A percentile compares a stretch with the other conserved stretches of the same genome.
These are phyloP conservation scores for Clavaria fumosa DNA, from an alignment of 768 basidiomycete genomes.

Conservation along the genomic window DNA sequence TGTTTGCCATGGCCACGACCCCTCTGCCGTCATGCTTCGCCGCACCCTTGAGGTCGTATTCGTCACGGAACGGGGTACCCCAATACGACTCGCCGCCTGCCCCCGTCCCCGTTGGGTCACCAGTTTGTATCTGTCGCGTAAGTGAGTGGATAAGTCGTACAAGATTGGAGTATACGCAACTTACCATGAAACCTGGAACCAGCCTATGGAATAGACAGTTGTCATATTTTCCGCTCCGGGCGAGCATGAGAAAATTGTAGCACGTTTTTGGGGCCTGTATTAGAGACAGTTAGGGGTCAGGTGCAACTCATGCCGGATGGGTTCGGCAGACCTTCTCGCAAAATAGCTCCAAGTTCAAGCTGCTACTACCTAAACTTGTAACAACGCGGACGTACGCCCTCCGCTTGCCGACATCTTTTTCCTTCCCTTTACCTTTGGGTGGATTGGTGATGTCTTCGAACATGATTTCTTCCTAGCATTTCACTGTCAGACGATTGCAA, in stretches of 20 bases:
- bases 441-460: slow-evolving; percentile 83
- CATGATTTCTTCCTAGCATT: slow-evolving; percentile 80
- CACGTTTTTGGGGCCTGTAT: slow-evolving; percentile 89
- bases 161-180: slow-evolving; percentile 7
- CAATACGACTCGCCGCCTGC: slow-evolving; percentile 85
- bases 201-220: slow-evolving; percentile 82
- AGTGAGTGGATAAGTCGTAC: slow-evolving; percentile 4
- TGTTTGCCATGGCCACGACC: slow-evolving; percentile 88
- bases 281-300: slow-evolving; percentile 2
- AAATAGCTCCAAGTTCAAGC: slow-evolving; percentile 69
- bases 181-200: slow-evolving; percentile 90
- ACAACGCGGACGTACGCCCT: slow-evolving; percentile 94
- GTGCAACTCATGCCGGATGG: not conserved
- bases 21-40: slow-evolving; percentile 80
- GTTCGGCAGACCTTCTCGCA: slow-evolving; percentile 58
- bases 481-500: not conserved
- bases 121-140: slow-evolving; percentile 71
- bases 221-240: slow-evolving; percentile 81
- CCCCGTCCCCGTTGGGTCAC: slow-evolving; percentile 94
- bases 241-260: slow-evolving; percentile 95
- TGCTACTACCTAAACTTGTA: slow-evolving; percentile 79
- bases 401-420: slow-evolving; percentile 81
- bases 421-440: slow-evolving; percentile 76
- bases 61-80: slow-evolving; percentile 94
- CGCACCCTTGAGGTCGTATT: slow-evolving; percentile 77